Evolutionary conservation across 176 grass and related monocot species (phyloP), one percentile per base, ranked within the genome.

Genomic region (Carex kokanica): DNA sequence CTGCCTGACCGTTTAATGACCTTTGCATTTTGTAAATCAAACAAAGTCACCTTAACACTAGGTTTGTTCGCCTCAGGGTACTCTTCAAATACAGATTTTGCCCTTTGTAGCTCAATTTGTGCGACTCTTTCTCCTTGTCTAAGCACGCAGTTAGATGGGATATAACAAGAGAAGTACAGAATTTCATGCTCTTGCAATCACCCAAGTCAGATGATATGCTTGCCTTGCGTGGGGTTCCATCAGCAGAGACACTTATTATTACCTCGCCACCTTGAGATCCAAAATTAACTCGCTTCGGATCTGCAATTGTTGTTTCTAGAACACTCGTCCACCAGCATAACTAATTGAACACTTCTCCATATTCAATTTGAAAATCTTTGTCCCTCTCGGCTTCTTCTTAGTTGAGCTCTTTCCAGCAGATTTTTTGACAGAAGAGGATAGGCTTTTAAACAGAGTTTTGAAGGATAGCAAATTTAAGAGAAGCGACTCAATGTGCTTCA

Each of bases 11-110:
- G 89, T 16, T 86, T 91, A 87, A 99, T 91, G 86, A 99, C 88
- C 83, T 95, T 93, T 77, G 96, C 91, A 93, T 95, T 95, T 79
- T 99, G 96, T 88, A 99, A 80, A 91, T 99, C 96, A 89, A 99
- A 83, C 80, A 99, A 84, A 86, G 90, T 92, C 25, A 99, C 87
- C 86, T 88, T 99, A 88, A 82, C 77, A 86, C 83, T 79, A 88
- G 84, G 85, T 72, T 81, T 83, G 69, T 83, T 72, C 57, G 79
- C 83, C 80, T 92, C 85, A 67, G 74, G 60, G 60, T 85, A 88
- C 72, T 94, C 96, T 75, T 95, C 83, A 41, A 95, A 95, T 82
- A 95, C 88, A 79, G 89, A 71, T 86, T 91, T 99, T 84, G 92
- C 93, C 86, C 96, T 92, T 68, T 99, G 92, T 15, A 99, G 45